phyloP scores from a whole-genome alignment of 129 eudicot species.

The Centella asiatica region DNA sequence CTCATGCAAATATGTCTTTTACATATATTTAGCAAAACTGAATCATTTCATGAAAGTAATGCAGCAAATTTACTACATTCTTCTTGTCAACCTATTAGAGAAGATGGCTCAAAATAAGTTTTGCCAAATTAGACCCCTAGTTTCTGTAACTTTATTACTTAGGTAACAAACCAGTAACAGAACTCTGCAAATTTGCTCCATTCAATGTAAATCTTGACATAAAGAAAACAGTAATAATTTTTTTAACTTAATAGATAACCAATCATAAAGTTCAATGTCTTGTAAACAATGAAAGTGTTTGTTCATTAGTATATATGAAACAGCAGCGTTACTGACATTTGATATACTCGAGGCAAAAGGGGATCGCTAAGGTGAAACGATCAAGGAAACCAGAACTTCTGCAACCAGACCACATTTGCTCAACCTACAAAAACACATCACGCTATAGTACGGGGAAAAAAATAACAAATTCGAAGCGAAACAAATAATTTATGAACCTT shows the following conservation, averaged over 20 bases:
- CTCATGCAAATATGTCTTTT: neutral
- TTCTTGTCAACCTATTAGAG: no score
- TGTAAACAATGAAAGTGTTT: no score
- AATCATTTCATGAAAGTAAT: no score
- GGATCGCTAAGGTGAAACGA: conserved; percentile 74
- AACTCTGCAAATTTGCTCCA: neutral
- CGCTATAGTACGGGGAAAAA: neutral
- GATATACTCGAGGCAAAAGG: conserved; percentile 78
- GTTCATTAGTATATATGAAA: no score
- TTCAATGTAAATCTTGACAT: neutral
- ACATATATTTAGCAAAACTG: no score
- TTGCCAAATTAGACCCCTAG: neutral
- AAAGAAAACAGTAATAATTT: neutral
- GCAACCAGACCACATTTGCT: conserved; percentile 78
- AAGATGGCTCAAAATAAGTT: no score
- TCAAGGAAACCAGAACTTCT: conserved; percentile 49
- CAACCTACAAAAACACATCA: conserved; percentile 43
- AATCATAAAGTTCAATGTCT: no score
- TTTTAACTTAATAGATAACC: no score
- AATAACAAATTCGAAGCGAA: neutral
- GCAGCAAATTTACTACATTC: no score
- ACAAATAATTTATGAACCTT: neutral
- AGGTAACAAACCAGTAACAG: neutral
- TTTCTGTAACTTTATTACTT: neutral
- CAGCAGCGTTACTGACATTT: conserved; percentile 34